Base-by-base conservation (phyloP, 1,139 yeast species). In the Hemisphaericaspora subhashii region DNA sequence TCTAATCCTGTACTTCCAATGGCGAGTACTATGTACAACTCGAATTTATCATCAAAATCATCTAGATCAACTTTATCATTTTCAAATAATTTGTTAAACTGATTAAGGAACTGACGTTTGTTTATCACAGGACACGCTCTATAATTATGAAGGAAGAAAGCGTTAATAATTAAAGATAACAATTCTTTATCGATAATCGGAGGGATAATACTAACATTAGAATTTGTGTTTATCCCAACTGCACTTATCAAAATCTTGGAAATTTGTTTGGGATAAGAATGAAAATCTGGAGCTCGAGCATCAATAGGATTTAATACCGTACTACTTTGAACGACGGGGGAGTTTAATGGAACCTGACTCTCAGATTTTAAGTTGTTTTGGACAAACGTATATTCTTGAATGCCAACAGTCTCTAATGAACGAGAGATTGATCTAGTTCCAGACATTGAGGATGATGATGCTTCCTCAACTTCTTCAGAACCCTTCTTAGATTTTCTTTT, bases 1-100 rank as follows among this genome's bases (percentile, higher is more conserved):
- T 71, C 68, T 28, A 74, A 52, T 3, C 75, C 65, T 4, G 74
- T 67, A 41, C 74, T 69, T 2, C 79, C 80, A 27, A 73, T 67
- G 11, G 76, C 74, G 58, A 73, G 62, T 3, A 72, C 66, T 73
- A 74, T 68, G 47, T 64, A 66, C n/a, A 74, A 47, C 50, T 73
- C 74, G 46, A 71, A 57, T 27, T 45, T 51, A 29, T 71, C 32
- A 53, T 56, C 33, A 58, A 38, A 64, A 11, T 31, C 18, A 12
- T 43, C 43, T 18, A 46, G 41, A 15, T 22, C 31, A 3, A 13
- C 21, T 3, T 13, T 11, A 8, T 26, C 37, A 24, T 34, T 30
- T 10, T 32, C 36, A 23, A 45, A 43, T 24, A 46, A 26, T 31
- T 37, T 33, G 23, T 46, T 44, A 7, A 70, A 64, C 17, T 54